These are phyloP conservation scores for Plasmodium coatneyi DNA, from an alignment of 169 alveolate species.

Conservation along the genomic window DNA sequence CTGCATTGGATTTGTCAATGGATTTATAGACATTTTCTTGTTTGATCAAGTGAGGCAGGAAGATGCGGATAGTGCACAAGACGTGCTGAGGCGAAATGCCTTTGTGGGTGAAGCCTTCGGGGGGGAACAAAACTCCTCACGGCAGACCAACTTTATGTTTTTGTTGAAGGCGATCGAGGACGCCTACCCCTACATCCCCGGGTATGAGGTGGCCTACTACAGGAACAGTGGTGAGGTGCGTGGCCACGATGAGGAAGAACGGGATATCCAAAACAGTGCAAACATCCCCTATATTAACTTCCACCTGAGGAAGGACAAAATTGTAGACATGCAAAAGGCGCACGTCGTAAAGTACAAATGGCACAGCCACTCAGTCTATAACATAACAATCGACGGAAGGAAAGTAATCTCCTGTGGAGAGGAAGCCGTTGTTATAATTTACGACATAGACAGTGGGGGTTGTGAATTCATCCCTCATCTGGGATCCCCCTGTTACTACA, in stretches of 20 bases:
- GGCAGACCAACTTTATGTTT: neutral
- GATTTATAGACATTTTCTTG: neutral
- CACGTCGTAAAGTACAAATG: conserved; percentile 23
- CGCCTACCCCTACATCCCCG: neutral
- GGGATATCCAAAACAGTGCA: neutral
- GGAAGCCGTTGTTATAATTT: conserved; percentile 53
- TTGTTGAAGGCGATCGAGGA: neutral
- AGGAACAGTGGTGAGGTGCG: neutral
- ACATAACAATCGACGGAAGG: conserved; percentile 4
- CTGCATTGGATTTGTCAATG: conserved; percentile 32
- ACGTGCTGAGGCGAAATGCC: neutral
- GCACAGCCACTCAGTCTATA: conserved; percentile 59
- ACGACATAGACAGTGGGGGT: conserved; percentile 9
- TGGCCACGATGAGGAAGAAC: neutral
- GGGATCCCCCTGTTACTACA: conserved; percentile 58
- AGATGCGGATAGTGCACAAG: neutral
- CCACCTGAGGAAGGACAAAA: neutral
- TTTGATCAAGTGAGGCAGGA: conserved; percentile 11
- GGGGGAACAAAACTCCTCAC: neutral
- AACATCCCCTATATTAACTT: conserved; percentile 16
- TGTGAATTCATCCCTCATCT: conserved; percentile 30
- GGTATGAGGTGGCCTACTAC: neutral
- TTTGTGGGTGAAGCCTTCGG: neutral
- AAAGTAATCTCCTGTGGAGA: conserved; percentile 43
- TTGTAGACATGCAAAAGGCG: conserved; percentile 5